These are phyloP conservation scores for Stentor coeruleus DNA, from an alignment of 73 alveolate species.

Conservation along the genomic window DNA sequence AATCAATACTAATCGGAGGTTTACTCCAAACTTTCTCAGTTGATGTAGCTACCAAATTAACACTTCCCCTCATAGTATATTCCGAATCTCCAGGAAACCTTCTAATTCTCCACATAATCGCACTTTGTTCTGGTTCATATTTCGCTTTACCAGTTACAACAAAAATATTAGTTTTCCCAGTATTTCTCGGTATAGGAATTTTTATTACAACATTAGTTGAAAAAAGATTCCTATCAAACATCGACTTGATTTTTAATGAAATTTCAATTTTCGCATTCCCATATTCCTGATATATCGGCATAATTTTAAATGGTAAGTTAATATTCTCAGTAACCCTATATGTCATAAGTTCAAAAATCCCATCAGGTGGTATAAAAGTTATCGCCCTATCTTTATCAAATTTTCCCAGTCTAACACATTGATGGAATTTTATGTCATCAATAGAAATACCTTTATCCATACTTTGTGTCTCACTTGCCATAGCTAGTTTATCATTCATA, in stretches of 20 bases:
- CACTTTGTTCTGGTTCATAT: slow-evolving; percentile 56
- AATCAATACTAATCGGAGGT: slow-evolving; percentile 86
- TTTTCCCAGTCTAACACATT: slow-evolving; percentile 6
- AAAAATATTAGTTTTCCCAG: slow-evolving; percentile 70
- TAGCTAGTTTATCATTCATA: slow-evolving; percentile 89
- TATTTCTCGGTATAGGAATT: slow-evolving; percentile 96
- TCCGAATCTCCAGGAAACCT: slow-evolving; percentile 94
- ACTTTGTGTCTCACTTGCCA: slow-evolving; percentile 60
- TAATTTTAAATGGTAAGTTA: slow-evolving; percentile 81
- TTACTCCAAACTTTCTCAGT: slow-evolving; percentile 64
- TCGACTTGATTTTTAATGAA: slow-evolving; percentile 76
- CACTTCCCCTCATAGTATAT: slow-evolving; percentile 86
- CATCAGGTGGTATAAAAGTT: slow-evolving; percentile 97
- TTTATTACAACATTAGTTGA: slow-evolving; percentile 92
- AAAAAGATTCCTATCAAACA: slow-evolving; percentile 79
- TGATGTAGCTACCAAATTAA: slow-evolving; percentile 80
- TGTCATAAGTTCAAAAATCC: slow-evolving; percentile 91
- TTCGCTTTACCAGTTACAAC: slow-evolving; percentile 43
- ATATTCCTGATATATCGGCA: slow-evolving; percentile 58
- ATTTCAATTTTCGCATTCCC: not conserved
- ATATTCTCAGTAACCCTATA: slow-evolving; percentile 81
- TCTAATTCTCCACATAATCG: slow-evolving; percentile 93
- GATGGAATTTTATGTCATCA: not conserved
- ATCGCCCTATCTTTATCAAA: slow-evolving; percentile 92
- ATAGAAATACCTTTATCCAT: not conserved